A percentile compares a stretch with the other conserved stretches of the same genome.
Evolutionary conservation across 768 basidiomycete genomes (phyloP).

Genomic region (Clitopilus passeckerianus): DNA sequence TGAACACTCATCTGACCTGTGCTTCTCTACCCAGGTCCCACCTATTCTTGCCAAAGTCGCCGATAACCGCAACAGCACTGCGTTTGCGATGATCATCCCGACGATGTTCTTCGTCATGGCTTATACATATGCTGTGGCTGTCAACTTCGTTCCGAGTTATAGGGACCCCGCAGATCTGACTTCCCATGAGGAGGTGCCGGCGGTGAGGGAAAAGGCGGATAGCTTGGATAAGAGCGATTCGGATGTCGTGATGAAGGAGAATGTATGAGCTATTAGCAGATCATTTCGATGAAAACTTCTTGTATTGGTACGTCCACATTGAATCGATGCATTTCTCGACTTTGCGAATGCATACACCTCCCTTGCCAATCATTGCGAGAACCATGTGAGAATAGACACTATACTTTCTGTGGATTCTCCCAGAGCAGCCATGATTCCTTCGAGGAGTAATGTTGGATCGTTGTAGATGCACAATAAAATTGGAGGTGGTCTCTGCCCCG

Average conservation of each 20-base stretch:
- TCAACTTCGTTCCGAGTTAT: constrained; percentile 25
- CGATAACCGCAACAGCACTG: constrained; percentile 24
- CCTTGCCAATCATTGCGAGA: too few species aligned
- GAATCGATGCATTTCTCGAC: too few species aligned
- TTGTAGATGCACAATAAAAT: too few species aligned
- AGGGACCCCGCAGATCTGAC: constrained; percentile 20
- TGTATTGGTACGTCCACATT: too few species aligned
- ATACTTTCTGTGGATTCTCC: too few species aligned
- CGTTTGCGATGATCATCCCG: constrained; percentile 28
- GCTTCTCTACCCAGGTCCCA: constrained; percentile 13
- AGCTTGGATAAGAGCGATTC: neutral
- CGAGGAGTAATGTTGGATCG: too few species aligned
- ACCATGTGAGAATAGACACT: too few species aligned
- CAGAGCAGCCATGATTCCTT: too few species aligned
- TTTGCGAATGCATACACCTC: too few species aligned
- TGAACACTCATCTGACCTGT: neutral
- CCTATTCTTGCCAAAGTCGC: constrained; percentile 25
- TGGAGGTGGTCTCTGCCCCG: too few species aligned
- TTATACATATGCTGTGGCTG: constrained; percentile 19
- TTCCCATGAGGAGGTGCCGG: constrained; percentile 6
- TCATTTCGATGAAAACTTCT: too few species aligned
- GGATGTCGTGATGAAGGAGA: constrained; percentile 1
- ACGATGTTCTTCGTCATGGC: constrained; percentile 23
- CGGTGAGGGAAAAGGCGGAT: neutral
- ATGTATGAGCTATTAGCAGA: neutral